Evolutionary conservation across 768 basidiomycete genomes (phyloP).

Genomic region (Postia placenta): DNA sequence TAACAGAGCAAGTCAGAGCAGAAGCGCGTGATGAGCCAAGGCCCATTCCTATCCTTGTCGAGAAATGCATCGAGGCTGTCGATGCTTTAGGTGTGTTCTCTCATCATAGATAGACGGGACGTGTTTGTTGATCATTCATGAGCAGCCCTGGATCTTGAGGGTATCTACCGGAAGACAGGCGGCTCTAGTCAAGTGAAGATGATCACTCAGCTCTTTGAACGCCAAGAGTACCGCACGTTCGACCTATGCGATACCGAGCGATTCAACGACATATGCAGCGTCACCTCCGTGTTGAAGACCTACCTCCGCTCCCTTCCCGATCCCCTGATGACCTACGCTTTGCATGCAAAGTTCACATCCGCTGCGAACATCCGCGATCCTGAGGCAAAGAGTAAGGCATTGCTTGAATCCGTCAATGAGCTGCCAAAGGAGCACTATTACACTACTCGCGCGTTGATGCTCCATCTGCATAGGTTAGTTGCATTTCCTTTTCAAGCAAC

Average conservation of each 20-base stretch:
- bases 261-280: constrained; percentile 96
- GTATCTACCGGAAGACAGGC: constrained; percentile 97
- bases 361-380: constrained; percentile 68
- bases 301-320: constrained; percentile 92
- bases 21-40: constrained; percentile 57
- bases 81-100: constrained; percentile 66
- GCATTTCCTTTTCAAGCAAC: no score
- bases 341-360: constrained; percentile 86
- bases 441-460: constrained; percentile 75
- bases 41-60: constrained; percentile 80
- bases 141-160: constrained; percentile 89
- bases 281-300: constrained; percentile 94
- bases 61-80: constrained; percentile 94
- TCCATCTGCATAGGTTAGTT: constrained; percentile 80
- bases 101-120: neutral
- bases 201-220: constrained; percentile 93
- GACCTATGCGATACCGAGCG: constrained; percentile 81
- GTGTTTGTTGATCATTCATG: neutral
- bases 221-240: constrained; percentile 84
- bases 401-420: constrained; percentile 65
- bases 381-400: constrained; percentile 46
- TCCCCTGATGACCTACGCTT: constrained; percentile 83
- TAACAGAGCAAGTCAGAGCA: constrained; percentile 74
- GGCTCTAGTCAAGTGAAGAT: constrained; percentile 87
- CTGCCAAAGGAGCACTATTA: constrained; percentile 86